Base-by-base conservation (phyloP, 1,139 yeast genomes). In the Sugiyamaella grinbergsii region DNA sequence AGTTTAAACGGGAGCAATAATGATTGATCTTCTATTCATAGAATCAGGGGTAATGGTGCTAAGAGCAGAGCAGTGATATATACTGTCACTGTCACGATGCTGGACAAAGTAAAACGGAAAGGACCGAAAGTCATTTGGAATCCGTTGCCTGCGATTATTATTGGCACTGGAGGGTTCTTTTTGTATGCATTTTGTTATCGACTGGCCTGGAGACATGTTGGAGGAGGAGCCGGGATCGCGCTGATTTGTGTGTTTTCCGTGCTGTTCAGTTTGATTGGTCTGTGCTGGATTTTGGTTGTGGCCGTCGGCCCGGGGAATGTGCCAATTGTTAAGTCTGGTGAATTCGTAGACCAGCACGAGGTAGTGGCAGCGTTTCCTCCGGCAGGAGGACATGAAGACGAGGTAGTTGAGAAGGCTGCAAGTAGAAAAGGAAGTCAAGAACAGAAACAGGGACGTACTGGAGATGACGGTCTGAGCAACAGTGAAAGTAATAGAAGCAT, bases 241-340 rank as follows among this genome's bases (percentile, higher is more conserved):
- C 52, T 70, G 29, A 57, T 69, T 15, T 54, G 55, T 5, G 55
- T 65, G 2, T 62, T 58, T 42, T 53, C 58, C 20, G 55, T 59
- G 5, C 46, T 68, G 8, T 44, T 56, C 22, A 47, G 57, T 3
- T 46, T 59, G 19, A 46, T 58, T 2, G 15, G 55, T 2, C 40
- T 58, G 4, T 47, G 58, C 24, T 67, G 69, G 65, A 42, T 49
- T 2, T 55, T 61, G 28, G 48, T 71, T 16, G 51, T 61, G 11
- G n/a, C 61, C 2, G 54, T 60, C 31, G 75, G 75, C 1, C 72
- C 74, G 1, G 75, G 74, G 0, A 45, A 47, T n/a, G 55, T 63
- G 7, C 37, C 42, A 7, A 39, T 10, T 5, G 20, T 31, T 15
- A 15, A 24, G 41, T 24, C 22, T 28, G 11, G 38, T 24, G 11